These are phyloP conservation scores for Gamarada debralockiae DNA, from an alignment of 495 filamentous ascomycete species.

Conservation along the genomic window DNA sequence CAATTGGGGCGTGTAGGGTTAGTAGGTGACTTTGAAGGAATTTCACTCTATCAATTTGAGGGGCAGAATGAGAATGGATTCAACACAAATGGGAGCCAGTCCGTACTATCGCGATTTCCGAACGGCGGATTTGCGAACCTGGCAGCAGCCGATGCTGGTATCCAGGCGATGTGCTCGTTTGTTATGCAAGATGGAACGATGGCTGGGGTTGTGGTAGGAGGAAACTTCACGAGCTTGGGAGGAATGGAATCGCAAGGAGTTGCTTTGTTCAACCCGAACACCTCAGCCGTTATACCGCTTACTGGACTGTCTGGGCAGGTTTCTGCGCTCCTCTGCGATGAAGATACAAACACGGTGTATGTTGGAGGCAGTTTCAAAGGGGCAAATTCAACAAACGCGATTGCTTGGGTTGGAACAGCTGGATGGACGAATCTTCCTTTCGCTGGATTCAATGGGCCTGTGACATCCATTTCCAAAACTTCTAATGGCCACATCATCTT, in stretches of 20 bases:
- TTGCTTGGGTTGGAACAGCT: conserved; percentile 69
- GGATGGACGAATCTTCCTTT: conserved; percentile 89
- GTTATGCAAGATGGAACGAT: conserved; percentile 60
- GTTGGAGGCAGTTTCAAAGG: conserved; percentile 83
- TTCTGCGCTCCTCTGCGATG: conserved; percentile 76
- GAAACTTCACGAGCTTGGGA: conserved; percentile 94
- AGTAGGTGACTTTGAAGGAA: conserved; percentile 84
- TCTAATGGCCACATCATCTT: conserved; percentile 83
- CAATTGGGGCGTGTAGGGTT: conserved; percentile 80
- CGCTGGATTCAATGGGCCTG: conserved; percentile 90
- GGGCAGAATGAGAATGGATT: conserved; percentile 68
- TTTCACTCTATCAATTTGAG: conserved; percentile 83
- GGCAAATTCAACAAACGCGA: conserved; percentile 80
- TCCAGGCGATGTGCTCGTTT: conserved; percentile 84
- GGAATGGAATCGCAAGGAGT: conserved; percentile 71
- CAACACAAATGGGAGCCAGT: conserved; percentile 71
- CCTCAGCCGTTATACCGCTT: conserved; percentile 63
- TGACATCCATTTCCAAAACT: conserved; percentile 77
- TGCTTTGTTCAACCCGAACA: conserved; percentile 72
- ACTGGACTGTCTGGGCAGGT: conserved; percentile 79
- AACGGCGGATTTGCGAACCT: conserved; percentile 79
- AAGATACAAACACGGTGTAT: conserved; percentile 78
- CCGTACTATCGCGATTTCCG: conserved; percentile 76
- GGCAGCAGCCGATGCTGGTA: conserved; percentile 72
- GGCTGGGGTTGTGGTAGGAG: conserved; percentile 76